Evolutionary conservation across 2,329 filamentous ascomycete genomes (phyloP).

Genomic region (Aureobasidium pullulans): DNA sequence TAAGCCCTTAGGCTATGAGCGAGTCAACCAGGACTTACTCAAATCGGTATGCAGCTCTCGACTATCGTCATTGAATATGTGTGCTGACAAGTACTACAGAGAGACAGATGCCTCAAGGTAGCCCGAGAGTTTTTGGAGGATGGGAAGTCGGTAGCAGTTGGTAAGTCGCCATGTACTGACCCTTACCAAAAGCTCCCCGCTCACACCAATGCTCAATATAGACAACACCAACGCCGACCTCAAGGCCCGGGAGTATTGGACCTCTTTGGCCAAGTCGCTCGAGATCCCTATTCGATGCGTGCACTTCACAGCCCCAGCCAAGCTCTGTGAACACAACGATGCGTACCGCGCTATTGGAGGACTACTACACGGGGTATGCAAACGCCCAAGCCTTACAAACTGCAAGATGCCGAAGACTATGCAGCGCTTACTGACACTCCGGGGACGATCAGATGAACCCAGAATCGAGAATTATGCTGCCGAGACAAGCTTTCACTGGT

Average conservation of each 20-base stretch:
- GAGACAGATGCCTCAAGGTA: constrained; percentile 61
- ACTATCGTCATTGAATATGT: no score
- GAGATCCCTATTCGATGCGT: constrained; percentile 75
- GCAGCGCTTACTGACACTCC: constrained; percentile 6
- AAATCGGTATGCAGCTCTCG: constrained; percentile 51
- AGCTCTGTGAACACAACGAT: constrained; percentile 79
- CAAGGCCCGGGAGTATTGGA: constrained; percentile 72
- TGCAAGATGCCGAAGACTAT: neutral
- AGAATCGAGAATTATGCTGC: constrained; percentile 66
- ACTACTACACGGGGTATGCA: neutral
- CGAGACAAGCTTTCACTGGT: constrained; percentile 70
- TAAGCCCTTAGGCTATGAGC: constrained; percentile 68
- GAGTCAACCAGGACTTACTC: constrained; percentile 84
- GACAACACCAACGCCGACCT: constrained; percentile 93
- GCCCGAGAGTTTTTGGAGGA: constrained; percentile 59
- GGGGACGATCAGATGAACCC: constrained; percentile 61
- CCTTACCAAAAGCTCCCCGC: no score
- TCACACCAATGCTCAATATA: constrained; percentile 29
- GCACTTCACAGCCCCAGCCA: constrained; percentile 66
- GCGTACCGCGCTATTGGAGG: constrained; percentile 59
- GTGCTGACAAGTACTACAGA: constrained; percentile 36
- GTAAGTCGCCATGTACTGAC: constrained; percentile 41
- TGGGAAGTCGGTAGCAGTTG: constrained; percentile 66
- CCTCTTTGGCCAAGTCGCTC: constrained; percentile 62
- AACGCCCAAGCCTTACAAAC: neutral